Base-by-base conservation (phyloP, 306 rosid species). In the Astragalus glycyphyllos region DNA sequence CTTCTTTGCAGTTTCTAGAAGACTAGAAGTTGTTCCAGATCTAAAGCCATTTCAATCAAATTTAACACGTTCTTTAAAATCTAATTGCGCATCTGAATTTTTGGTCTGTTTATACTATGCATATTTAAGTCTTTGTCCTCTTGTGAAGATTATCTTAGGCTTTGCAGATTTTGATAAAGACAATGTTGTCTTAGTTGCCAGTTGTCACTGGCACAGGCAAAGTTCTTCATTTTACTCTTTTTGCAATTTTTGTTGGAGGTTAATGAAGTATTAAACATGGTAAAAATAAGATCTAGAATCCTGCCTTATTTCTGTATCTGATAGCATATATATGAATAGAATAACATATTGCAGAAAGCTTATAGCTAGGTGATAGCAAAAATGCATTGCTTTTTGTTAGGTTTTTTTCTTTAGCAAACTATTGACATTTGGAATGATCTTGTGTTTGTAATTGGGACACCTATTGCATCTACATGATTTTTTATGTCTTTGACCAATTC, bases 131-230 rank as follows among this genome's bases (percentile, higher is more conserved):
- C 23, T 31, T 74, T 75, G 74, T 37, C 14, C 50, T 75, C 17
- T 51, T 80, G 71, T 70, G 60, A 77, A 93, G 96, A 93, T 93
- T 81, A 88, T 93, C 80, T 75, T 97, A 76, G 98, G 97, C 20
- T 77, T 93, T 88, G 87, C 88, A 74, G 90, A 90, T 84, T 81
- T 88, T 67, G 67, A 93, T 71, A 81, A 82, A 76, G 94, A 87
- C 74, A 87, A 85, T 82, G 86, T 93, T 82, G 93, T 93, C 8
- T 82, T 89, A 5, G 92, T 90, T 66, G 85, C 90, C 90, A 5
- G 92, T 90, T 66, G 85, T 93, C 16, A 86, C 90, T 74, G 94
- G 97, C 15, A 94, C 92, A 1, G 94, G 88, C n/a, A 85, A 90
- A 96, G 96, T 90, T 69, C 32, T 56, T 78, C 73, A n/a, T 51